Evolutionary conservation across 306 rosid species (phyloP).

Genomic region (Trichosanthes cucumerina): DNA sequence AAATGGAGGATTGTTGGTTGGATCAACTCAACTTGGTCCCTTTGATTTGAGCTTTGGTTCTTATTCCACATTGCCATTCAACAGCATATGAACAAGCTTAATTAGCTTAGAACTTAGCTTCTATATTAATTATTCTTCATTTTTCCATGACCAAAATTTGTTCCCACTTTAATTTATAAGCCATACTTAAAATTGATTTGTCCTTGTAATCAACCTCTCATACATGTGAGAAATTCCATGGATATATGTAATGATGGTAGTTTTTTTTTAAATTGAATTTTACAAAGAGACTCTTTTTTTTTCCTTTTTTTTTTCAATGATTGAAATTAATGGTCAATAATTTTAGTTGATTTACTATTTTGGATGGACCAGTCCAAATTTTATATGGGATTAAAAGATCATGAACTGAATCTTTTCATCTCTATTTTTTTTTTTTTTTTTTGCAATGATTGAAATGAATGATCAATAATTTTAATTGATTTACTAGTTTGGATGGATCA

Average conservation of each 20-base stretch:
- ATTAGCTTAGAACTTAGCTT: not conserved
- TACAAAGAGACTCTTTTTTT: not conserved
- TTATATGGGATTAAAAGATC: not conserved
- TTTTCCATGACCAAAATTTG: conserved; percentile 6
- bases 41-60: conserved; percentile 58
- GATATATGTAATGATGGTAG: not conserved
- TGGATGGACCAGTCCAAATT: not conserved
- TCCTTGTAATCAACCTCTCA: conserved; percentile 8
- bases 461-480: too few relatives aligned
- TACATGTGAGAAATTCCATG: not conserved
- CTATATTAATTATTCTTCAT: not conserved
- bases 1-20: conserved; percentile 39
- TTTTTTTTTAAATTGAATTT: not conserved
- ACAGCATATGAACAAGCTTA: conserved; percentile 9
- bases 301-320: not conserved
- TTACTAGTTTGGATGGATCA: too few relatives aligned
- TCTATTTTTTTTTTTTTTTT: not conserved
- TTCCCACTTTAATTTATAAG: not conserved
- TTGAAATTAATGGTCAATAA: too few relatives aligned
- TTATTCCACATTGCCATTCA: conserved; percentile 30
- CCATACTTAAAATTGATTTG: not conserved
- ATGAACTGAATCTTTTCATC: not conserved
- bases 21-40: conserved; percentile 63
- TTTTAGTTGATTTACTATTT: too few relatives aligned
- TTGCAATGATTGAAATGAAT: too few relatives aligned